Percentiles rank a stretch among this genome's conserved stretches.
These are phyloP conservation scores for Castanospermum australe DNA, from an alignment of 306 rosid species.

Conservation along the genomic window DNA sequence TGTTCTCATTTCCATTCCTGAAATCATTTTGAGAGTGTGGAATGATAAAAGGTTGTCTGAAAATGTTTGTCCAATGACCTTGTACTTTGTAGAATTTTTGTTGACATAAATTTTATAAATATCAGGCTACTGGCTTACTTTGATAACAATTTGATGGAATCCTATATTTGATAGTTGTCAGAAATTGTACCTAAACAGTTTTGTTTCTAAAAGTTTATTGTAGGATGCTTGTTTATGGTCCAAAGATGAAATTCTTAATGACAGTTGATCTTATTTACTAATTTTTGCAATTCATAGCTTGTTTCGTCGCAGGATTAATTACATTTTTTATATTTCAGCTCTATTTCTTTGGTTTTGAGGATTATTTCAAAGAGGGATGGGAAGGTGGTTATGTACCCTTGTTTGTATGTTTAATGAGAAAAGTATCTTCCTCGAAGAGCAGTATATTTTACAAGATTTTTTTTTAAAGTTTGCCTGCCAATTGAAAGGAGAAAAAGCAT, in stretches of 20 bases:
- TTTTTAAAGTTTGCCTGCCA: not conserved
- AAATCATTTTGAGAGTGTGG: constrained; percentile 1
- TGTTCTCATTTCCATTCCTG: not conserved
- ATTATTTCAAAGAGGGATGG: not conserved
- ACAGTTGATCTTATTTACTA: not conserved
- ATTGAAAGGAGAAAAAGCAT: not conserved
- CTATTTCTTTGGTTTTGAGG: constrained; percentile 13
- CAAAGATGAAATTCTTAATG: not conserved
- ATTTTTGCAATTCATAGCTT: constrained; percentile 7
- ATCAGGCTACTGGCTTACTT: not conserved
- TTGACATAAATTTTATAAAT: not conserved
- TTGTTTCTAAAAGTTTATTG: not conserved
- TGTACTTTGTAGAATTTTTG: constrained; percentile 1
- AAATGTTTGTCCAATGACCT: constrained; percentile 9
- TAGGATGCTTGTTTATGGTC: not conserved
- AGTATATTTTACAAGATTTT: constrained; percentile 9
- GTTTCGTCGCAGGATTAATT: not conserved
- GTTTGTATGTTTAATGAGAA: not conserved
- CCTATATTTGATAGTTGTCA: not conserved
- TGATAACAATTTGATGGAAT: not conserved
- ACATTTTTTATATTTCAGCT: not conserved
- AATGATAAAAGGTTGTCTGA: not conserved
- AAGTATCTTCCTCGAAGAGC: not conserved
- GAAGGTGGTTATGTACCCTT: not conserved
- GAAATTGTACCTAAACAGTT: not conserved